phyloP scores from a whole-genome alignment of 768 basidiomycete genomes.

The Artomyces pyxidatus region DNA sequence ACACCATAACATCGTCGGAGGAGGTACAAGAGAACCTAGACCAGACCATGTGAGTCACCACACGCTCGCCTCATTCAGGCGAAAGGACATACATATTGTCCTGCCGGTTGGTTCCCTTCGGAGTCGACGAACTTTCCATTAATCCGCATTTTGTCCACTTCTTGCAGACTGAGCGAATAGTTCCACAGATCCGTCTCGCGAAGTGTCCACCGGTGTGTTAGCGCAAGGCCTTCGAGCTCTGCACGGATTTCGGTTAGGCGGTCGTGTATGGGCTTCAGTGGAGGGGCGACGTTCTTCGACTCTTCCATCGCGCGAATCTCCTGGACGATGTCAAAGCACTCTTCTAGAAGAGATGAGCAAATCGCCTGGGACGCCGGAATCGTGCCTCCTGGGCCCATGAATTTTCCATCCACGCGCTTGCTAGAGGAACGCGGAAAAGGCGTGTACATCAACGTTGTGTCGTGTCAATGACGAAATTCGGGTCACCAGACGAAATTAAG shows the following conservation, averaged over 20 bases:
- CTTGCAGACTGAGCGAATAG: conserved; percentile 86
- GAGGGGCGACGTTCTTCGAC: conserved; percentile 76
- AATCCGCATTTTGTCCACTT: conserved; percentile 95
- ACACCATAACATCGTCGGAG: conserved; percentile 93
- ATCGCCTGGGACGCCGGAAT: conserved; percentile 90
- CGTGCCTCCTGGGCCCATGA: conserved; percentile 82
- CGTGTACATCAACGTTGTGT: too few relatives aligned
- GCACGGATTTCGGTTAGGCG: conserved; percentile 77
- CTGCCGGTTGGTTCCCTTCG: conserved; percentile 84
- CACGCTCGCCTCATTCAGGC: neutral
- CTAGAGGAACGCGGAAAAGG: too few relatives aligned
- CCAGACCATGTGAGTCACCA: conserved; percentile 2
- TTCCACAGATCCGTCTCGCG: conserved; percentile 92
- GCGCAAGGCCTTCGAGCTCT: conserved; percentile 83
- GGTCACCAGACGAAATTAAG: too few relatives aligned
- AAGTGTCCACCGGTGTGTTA: conserved; percentile 96
- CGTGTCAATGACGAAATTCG: too few relatives aligned
- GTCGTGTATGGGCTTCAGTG: conserved; percentile 89
- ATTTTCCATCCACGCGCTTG: conserved; percentile 93
- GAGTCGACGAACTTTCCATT: conserved; percentile 96
- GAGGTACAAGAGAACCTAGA: conserved; percentile 87
- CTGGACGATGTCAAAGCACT: conserved; percentile 92
- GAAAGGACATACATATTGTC: conserved; percentile 78
- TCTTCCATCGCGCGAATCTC: conserved; percentile 94
- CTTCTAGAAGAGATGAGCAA: conserved; percentile 87